Evolutionary conservation across 257 asterid genomes (phyloP), one percentile per base, ranked within the genome.

Genomic region (Lavandula angustifolia): DNA sequence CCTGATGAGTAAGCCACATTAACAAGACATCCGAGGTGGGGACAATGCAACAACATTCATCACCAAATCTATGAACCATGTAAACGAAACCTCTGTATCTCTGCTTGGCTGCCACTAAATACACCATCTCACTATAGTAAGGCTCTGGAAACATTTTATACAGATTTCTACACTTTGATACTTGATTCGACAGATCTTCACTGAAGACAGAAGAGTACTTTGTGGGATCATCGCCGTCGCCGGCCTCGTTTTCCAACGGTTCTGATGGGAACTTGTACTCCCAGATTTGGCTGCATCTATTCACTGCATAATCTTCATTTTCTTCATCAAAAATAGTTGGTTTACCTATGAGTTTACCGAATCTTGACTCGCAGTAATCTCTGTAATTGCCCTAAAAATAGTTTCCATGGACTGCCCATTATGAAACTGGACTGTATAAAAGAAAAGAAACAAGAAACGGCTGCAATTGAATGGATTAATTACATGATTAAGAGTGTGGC

Each of bases 1-100:
- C 98, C 94, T 80, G 81, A 85, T 92, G 98, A 69, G 91, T 89
- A 12, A 87, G 64, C 98, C 86, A 85, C 91, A 92, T 80, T 33
- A 92, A 75, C 60, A 84, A 80, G 71, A 92, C 82, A 78, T 92
- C 98, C 49, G 95, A 76, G 68, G 96, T 74, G 64, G 97, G 98
- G 51, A 87, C 95, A 12, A 85, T 68, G 55, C 65, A 64, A 62
- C 85, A 84, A 75, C 85, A 76, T 50, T 65, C 82, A 59, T 79
- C 76, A 3, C 82, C 80, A 75, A 83, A 73, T 72, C 79, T 86
- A 60, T 69, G 82, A 68, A 85, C 70, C 87, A 82, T 79, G 81
- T 80, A 74, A 41, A 87, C 57, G 60, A 89, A 92, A 6, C 84
- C 89, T 64, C 73, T 85, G 80, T 89, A 92, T 60, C 98, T 79